Evolutionary conservation across 768 basidiomycete species (phyloP).

Genomic region (Pisolithus orientalis): DNA sequence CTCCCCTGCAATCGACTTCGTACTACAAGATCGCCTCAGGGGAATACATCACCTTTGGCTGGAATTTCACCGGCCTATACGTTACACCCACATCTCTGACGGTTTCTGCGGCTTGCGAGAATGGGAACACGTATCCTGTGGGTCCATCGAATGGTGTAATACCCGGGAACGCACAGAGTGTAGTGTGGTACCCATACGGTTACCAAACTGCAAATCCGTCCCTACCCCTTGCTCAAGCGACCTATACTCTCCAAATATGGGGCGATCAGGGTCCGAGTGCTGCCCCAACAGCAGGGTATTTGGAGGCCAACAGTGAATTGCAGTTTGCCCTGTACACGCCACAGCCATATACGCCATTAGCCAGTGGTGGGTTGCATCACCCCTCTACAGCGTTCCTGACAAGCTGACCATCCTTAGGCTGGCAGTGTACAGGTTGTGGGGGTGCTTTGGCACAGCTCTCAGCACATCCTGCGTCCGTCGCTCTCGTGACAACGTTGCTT

Average conservation of each 20-base stretch:
- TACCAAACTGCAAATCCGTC: slow-evolving; percentile 45
- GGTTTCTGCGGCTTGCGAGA: slow-evolving; percentile 58
- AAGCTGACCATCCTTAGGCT: slow-evolving; percentile 12
- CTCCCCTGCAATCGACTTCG: slow-evolving; percentile 51
- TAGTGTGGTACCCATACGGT: slow-evolving; percentile 56
- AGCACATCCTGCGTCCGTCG: slow-evolving; percentile 27
- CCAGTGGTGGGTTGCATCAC: slow-evolving; percentile 28
- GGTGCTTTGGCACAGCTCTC: slow-evolving; percentile 25
- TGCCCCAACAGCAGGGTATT: slow-evolving; percentile 40
- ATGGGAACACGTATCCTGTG: slow-evolving; percentile 64
- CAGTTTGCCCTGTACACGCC: slow-evolving; percentile 62
- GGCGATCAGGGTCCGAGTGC: slow-evolving; percentile 50
- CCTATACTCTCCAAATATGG: slow-evolving; percentile 54
- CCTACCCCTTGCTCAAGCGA: slow-evolving; percentile 52
- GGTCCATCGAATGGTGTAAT: slow-evolving; percentile 52
- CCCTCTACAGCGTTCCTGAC: not conserved
- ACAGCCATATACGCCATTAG: slow-evolving; percentile 46
- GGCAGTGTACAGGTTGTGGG: slow-evolving; percentile 25
- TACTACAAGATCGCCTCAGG: slow-evolving; percentile 60
- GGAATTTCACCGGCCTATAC: slow-evolving; percentile 61
- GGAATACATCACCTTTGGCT: slow-evolving; percentile 61
- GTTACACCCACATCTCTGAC: slow-evolving; percentile 50
- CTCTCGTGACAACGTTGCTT: slow-evolving; percentile 26
- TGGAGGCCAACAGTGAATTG: slow-evolving; percentile 47
- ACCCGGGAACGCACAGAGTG: slow-evolving; percentile 42